Percentiles rank a stretch among this genome's conserved stretches.
Evolutionary conservation across 73 alveolate species (phyloP).

Genomic region (Blepharisma stoltei): DNA sequence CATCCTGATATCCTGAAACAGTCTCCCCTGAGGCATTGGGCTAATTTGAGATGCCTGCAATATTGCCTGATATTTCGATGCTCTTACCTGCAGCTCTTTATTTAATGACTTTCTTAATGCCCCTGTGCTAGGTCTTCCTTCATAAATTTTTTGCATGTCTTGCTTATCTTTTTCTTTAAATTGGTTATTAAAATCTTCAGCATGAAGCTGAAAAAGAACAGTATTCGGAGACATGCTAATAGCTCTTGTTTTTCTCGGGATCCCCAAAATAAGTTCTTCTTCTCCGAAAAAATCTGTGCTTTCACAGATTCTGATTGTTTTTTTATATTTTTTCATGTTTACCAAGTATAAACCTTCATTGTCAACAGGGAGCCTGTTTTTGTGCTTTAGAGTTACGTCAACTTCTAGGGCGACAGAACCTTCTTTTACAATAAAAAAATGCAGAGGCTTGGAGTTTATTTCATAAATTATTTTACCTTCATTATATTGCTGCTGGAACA

Average conservation of each 20-base stretch:
- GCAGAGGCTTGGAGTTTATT: background rate
- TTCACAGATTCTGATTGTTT: background rate
- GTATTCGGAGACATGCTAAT: background rate
- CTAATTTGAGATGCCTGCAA: background rate
- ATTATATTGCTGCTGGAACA: background rate
- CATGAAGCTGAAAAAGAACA: background rate
- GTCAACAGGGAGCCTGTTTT: background rate
- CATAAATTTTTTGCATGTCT: background rate
- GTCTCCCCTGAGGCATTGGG: background rate
- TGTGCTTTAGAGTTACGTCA: background rate
- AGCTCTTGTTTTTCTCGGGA: background rate
- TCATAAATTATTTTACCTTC: background rate
- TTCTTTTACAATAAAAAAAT: background rate
- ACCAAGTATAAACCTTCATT: background rate
- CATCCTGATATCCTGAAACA: background rate
- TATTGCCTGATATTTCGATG: background rate
- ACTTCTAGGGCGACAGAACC: background rate
- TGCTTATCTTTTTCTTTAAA: background rate
- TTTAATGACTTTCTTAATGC: background rate
- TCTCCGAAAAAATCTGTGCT: conserved; percentile 7
- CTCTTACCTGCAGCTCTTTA: background rate
- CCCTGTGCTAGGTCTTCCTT: background rate
- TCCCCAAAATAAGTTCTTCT: background rate
- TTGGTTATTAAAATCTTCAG: background rate
- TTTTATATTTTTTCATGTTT: background rate